Conservation (phyloP, 2,329 filamentous ascomycete genomes). For the Trichoderma afroharzianum region DNA sequence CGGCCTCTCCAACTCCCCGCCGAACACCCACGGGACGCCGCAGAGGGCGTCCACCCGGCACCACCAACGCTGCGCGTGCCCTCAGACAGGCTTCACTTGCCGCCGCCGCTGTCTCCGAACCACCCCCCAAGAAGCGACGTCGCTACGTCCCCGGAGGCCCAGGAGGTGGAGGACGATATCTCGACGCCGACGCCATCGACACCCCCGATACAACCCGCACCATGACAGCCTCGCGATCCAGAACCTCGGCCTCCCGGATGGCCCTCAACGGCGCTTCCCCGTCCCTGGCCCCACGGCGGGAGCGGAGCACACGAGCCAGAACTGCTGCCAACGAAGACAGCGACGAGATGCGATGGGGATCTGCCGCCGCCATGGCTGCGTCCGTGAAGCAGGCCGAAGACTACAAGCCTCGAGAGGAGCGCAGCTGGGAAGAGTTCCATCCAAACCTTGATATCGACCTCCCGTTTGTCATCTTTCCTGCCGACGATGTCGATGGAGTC, state of each 20-base stretch:
- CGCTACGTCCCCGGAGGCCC: conserved; percentile 84
- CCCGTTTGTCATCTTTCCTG: conserved; percentile 71
- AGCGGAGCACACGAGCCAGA: conserved; percentile 55
- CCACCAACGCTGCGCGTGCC: conserved; percentile 40
- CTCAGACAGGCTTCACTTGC: conserved; percentile 36
- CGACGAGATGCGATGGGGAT: conserved; percentile 71
- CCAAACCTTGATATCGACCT: conserved; percentile 88
- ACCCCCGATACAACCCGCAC: conserved; percentile 41
- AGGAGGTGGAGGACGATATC: conserved; percentile 79
- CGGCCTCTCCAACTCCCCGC: conserved; percentile 38
- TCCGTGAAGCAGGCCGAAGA: conserved; percentile 88
- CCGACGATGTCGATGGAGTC: conserved; percentile 79
- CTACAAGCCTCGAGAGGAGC: conserved; percentile 95
- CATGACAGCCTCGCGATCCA: conserved; percentile 51
- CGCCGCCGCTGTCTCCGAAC: conserved; percentile 46
- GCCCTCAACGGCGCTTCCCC: conserved; percentile 35
- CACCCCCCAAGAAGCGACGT: conserved; percentile 65
- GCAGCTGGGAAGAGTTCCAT: conserved; percentile 97
- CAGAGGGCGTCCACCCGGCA: conserved; percentile 45
- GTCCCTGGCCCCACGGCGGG: conserved; percentile 50
- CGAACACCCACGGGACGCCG: conserved; percentile 42
- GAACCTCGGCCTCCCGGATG: conserved; percentile 41
- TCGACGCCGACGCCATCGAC: conserved; percentile 67
- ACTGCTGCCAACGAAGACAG: conserved; percentile 48
- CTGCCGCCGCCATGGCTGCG: conserved; percentile 83